Percentiles rank a stretch among this genome's conserved stretches.
phyloP scores from a whole-genome alignment of 78 protist genomes.

The Dictyostelium brefeldianum region DNA sequence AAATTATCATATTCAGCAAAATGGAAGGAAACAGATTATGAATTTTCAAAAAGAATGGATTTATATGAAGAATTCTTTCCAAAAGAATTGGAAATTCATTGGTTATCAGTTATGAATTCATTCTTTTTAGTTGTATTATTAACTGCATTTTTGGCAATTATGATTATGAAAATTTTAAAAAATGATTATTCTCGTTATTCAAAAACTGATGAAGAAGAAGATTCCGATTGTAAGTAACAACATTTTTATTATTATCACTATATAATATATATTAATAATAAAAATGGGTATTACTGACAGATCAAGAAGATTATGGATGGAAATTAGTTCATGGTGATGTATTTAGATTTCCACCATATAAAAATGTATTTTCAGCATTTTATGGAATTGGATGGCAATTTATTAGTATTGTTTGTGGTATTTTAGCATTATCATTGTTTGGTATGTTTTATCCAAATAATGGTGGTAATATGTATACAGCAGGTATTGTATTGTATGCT shows the following conservation, averaged over 20 bases:
- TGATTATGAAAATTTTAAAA: conserved; percentile 94
- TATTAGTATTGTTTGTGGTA: conserved; percentile 70
- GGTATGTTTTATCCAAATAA: conserved; percentile 94
- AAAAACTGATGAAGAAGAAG: conserved; percentile 84
- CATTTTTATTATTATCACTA: neutral
- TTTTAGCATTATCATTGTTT: conserved; percentile 88
- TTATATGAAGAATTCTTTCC: conserved; percentile 73
- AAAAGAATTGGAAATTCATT: conserved; percentile 94
- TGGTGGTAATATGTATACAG: conserved; percentile 94
- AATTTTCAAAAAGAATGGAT: conserved; percentile 55
- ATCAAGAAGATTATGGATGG: conserved; percentile 98
- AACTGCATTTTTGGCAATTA: conserved; percentile 94
- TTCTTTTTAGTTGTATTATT: conserved; percentile 96
- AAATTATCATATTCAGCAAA: conserved; percentile 93
- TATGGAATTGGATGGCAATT: conserved; percentile 96
- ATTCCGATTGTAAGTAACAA: conserved; percentile 58
- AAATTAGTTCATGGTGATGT: conserved; percentile 98
- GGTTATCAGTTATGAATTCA: conserved; percentile 98
- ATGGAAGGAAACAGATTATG: conserved; percentile 87
- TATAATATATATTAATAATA: neutral
- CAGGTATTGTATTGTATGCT: conserved; percentile 95
- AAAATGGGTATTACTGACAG: no score
- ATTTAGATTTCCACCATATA: conserved; percentile 96
- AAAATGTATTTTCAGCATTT: conserved; percentile 90
- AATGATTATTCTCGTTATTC: conserved; percentile 94